Conservation (phyloP, 1,284 basidiomycete genomes). For the Fomitopsis palustris region DNA sequence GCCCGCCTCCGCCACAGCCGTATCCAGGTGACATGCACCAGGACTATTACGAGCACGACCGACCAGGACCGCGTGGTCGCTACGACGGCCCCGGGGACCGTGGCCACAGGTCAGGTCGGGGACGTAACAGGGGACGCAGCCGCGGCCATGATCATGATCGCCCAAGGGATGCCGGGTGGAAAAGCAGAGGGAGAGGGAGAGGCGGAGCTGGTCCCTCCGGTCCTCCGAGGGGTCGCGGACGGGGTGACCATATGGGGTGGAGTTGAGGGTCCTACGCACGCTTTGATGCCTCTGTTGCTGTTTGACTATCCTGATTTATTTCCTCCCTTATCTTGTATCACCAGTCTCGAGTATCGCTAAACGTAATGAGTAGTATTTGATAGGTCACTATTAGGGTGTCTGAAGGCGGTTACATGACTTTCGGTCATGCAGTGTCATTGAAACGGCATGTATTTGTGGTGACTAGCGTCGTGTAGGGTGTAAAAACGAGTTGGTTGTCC, state of each 20-base stretch:
- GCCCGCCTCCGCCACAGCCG: conserved; percentile 3
- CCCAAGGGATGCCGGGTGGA: conserved; percentile 55
- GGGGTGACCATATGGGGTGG: conserved; percentile 15
- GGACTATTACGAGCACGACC: conserved; percentile 14
- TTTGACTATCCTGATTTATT: neutral
- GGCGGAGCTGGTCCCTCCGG: conserved; percentile 13
- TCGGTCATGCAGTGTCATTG: no score
- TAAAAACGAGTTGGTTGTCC: no score
- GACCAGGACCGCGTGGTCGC: conserved; percentile 4
- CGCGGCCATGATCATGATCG: conserved; percentile 34
- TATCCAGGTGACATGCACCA: conserved; percentile 8
- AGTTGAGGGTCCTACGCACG: conserved; percentile 2
- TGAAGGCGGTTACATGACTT: no score
- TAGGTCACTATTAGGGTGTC: no score
- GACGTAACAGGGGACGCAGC: conserved; percentile 34
- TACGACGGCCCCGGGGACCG: conserved; percentile 19
- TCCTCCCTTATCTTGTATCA: neutral
- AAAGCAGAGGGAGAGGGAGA: conserved; percentile 21
- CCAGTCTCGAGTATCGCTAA: neutral
- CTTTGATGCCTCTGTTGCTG: neutral
- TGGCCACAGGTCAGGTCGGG: conserved; percentile 17
- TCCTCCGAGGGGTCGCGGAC: conserved; percentile 18
- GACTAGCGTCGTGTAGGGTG: no score
- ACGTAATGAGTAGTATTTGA: no score
- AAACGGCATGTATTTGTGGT: no score